Evolutionary conservation across 768 basidiomycete species (phyloP).

Genomic region (Tephrocybe sp.): DNA sequence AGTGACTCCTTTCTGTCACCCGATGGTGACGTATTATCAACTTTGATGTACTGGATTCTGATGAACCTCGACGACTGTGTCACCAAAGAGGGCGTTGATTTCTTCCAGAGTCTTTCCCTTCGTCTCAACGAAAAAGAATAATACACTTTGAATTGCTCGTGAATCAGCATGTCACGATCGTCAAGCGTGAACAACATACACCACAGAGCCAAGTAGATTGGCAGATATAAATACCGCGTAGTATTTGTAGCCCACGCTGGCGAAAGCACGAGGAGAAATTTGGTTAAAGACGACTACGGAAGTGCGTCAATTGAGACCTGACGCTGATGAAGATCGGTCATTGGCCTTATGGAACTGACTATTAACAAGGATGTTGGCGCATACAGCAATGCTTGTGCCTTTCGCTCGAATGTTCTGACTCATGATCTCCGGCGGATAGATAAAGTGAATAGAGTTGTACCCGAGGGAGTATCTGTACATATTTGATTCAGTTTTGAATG

Average conservation of each 20-base stretch:
- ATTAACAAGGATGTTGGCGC: conserved; percentile 4
- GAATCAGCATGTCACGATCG: not conserved
- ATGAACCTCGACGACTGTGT: conserved; percentile 10
- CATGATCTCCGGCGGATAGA: conserved; percentile 11
- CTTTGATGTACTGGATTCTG: no score
- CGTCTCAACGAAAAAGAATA: conserved; percentile 4
- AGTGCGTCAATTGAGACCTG: no score
- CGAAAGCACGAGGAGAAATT: conserved; percentile 8
- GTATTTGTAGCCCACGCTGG: conserved; percentile 10
- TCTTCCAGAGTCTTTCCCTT: conserved; percentile 5
- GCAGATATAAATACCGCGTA: conserved; percentile 9
- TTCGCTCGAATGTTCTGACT: conserved; percentile 10
- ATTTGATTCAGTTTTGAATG: not conserved
- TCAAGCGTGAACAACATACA: not conserved
- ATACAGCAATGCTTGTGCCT: conserved; percentile 9
- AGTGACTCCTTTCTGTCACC: no score
- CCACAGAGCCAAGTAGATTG: conserved; percentile 5
- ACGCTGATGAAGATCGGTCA: no score
- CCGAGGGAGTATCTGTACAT: conserved; percentile 2
- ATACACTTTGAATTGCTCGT: conserved; percentile 1
- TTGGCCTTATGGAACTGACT: conserved; percentile 3
- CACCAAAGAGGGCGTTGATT: conserved; percentile 32
- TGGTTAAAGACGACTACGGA: conserved; percentile 5
- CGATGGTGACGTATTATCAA: no score
- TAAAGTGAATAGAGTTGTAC: conserved; percentile 6